phyloP scores from a whole-genome alignment of 1,139 yeast species.

The Zygoascus sp. region DNA sequence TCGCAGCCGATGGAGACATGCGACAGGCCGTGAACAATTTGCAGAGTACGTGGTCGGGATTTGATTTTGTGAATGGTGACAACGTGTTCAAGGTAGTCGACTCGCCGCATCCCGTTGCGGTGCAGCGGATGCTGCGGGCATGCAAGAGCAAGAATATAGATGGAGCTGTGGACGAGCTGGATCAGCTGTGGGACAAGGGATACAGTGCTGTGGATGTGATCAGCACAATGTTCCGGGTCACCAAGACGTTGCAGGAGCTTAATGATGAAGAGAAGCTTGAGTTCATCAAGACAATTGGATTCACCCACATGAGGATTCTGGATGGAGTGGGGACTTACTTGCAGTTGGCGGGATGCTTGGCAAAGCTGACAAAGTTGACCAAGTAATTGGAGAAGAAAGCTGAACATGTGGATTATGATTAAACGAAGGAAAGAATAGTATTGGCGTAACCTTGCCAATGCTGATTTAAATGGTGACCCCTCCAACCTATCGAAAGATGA shows the following conservation, averaged over 20 bases:
- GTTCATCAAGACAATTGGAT: slow-evolving; percentile 79
- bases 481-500: too few species aligned
- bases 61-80: slow-evolving; percentile 80
- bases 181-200: slow-evolving; percentile 79
- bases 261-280: slow-evolving; percentile 54
- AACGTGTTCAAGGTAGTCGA: slow-evolving; percentile 95
- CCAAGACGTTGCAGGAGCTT: slow-evolving; percentile 66
- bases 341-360: slow-evolving; percentile 79
- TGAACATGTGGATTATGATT: neutral
- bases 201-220: slow-evolving; percentile 92
- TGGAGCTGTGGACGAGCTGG: slow-evolving; percentile 61
- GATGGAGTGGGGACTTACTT: slow-evolving; percentile 90
- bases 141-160: slow-evolving; percentile 53
- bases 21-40: slow-evolving; percentile 93
- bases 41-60: slow-evolving; percentile 92
- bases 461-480: neutral
- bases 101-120: slow-evolving; percentile 89
- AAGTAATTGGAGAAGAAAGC: neutral
- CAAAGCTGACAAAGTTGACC: slow-evolving; percentile 44
- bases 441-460: neutral
- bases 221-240: slow-evolving; percentile 82
- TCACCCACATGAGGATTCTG: slow-evolving; percentile 82
- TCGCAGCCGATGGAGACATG: slow-evolving; percentile 98
- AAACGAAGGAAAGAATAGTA: neutral
- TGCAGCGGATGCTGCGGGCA: slow-evolving; percentile 67